Evolutionary conservation across 768 basidiomycete species (phyloP).

Genomic region (Boletus eberwhitei): DNA sequence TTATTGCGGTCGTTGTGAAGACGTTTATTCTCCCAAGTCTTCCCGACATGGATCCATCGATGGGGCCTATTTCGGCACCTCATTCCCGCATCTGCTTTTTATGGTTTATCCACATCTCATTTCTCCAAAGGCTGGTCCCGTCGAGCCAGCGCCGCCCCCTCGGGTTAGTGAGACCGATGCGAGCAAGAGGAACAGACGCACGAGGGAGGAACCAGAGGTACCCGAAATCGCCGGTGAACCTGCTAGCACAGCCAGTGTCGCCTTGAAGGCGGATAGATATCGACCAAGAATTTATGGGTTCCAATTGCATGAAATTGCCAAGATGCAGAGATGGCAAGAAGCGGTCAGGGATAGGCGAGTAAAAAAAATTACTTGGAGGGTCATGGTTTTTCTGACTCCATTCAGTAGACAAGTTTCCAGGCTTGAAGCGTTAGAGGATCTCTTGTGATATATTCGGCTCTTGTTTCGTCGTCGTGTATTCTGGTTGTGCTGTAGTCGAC

Average conservation of each 20-base stretch:
- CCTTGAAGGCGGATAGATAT: conserved; percentile 88
- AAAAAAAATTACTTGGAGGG: background rate
- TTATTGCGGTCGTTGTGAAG: conserved; percentile 97
- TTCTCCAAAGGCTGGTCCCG: conserved; percentile 70
- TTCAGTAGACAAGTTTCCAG: conserved; percentile 43
- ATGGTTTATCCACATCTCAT: conserved; percentile 95
- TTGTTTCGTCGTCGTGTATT: background rate
- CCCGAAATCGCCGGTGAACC: conserved; percentile 60
- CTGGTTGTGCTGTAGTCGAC: conserved; percentile 8
- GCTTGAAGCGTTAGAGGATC: conserved; percentile 46
- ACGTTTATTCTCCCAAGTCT: conserved; percentile 97
- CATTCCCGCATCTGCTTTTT: conserved; percentile 95
- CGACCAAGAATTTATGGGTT: conserved; percentile 96
- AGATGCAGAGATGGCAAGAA: conserved; percentile 94
- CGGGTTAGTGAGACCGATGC: conserved; percentile 30
- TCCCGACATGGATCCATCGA: conserved; percentile 97
- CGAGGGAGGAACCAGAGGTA: conserved; percentile 51
- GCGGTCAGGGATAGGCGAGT: conserved; percentile 79
- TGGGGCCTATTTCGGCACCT: conserved; percentile 98
- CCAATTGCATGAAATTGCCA: conserved; percentile 91
- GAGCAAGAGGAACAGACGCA: conserved; percentile 42
- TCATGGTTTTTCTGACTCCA: conserved; percentile 4
- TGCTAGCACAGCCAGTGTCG: conserved; percentile 76
- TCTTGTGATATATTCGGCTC: conserved; percentile 18
- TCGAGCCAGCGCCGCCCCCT: conserved; percentile 32